Percentiles rank a stretch among this genome's conserved stretches.
Conservation (phyloP, 352 stramenopile species). For the Peronospora destructor region DNA sequence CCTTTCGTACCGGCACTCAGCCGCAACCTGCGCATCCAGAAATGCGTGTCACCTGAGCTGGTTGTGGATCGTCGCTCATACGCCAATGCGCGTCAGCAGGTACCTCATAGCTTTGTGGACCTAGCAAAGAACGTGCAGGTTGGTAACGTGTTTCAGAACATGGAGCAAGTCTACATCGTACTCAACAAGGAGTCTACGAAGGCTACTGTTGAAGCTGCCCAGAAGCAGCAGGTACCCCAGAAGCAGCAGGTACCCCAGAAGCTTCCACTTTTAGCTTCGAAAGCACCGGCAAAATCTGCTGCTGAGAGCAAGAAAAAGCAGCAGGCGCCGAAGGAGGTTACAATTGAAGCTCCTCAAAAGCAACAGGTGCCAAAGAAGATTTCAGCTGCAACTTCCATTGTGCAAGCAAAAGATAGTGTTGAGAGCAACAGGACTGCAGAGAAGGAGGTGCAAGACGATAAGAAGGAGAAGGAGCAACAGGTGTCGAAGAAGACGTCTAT, state of each 20-base stretch:
- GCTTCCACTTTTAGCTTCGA: neutral
- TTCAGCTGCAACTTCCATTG: conserved; percentile 3
- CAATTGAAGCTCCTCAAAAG: neutral
- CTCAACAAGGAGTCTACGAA: conserved; percentile 26
- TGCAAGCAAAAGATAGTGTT: conserved; percentile 1
- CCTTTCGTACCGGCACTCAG: conserved; percentile 38
- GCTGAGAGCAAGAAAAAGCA: neutral
- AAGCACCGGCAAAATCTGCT: neutral
- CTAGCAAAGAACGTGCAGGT: conserved; percentile 73
- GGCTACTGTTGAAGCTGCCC: no score
- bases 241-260: conserved; percentile 10
- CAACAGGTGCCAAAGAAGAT: conserved; percentile 2
- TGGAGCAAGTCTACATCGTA: conserved; percentile 77
- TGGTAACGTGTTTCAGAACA: conserved; percentile 66
- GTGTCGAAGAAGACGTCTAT: conserved; percentile 7
- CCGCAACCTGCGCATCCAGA: conserved; percentile 58
- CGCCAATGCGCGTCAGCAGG: conserved; percentile 20
- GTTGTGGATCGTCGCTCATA: conserved; percentile 46
- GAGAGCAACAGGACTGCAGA: conserved; percentile 3
- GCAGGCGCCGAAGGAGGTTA: neutral
- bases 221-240: conserved; percentile 10
- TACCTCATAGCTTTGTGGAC: conserved; percentile 56
- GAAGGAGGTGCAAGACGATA: conserved; percentile 14
- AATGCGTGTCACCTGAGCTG: conserved; percentile 50
- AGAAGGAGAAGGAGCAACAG: conserved; percentile 16